These are phyloP conservation scores for Tephrocybe rancida DNA, from an alignment of 768 basidiomycete species.

Conservation along the genomic window DNA sequence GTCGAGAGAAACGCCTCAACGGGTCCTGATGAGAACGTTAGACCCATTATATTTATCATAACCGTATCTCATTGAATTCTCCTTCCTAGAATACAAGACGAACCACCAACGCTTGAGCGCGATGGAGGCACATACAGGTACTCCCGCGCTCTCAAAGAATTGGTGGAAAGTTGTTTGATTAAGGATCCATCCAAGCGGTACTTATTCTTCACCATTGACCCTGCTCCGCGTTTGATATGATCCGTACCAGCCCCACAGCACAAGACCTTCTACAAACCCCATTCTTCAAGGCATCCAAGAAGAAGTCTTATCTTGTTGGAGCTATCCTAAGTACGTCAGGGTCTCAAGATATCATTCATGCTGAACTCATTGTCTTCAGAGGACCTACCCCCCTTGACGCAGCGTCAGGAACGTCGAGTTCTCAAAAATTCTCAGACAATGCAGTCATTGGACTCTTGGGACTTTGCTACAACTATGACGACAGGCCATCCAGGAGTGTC, in stretches of 20 bases:
- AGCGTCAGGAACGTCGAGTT: conserved; percentile 70
- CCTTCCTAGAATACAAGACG: conserved; percentile 64
- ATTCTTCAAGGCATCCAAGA: conserved; percentile 82
- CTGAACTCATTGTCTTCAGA: conserved; percentile 29
- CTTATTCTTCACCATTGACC: conserved; percentile 1
- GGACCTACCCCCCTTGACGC: conserved; percentile 71
- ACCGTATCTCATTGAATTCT: neutral
- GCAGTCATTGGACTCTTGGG: conserved; percentile 78
- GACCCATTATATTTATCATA: conserved; percentile 10
- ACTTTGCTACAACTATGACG: conserved; percentile 55
- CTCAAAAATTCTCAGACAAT: conserved; percentile 34
- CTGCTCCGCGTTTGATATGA: neutral
- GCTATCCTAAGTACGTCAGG: conserved; percentile 62
- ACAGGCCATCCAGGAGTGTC: conserved; percentile 38
- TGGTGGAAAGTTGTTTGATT: conserved; percentile 78
- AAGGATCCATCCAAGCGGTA: conserved; percentile 85
- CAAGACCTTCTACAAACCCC: conserved; percentile 72
- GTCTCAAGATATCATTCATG: neutral
- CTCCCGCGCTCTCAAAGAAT: conserved; percentile 79
- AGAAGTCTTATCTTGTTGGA: conserved; percentile 75
- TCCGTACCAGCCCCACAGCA: conserved; percentile 65
- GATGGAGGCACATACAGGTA: conserved; percentile 74
- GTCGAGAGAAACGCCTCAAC: conserved; percentile 72
- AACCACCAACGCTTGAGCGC: conserved; percentile 76
- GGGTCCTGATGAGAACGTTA: conserved; percentile 76